Evolutionary conservation across 441 rosid genomes (phyloP).

Genomic region (Populus hybrid): DNA sequence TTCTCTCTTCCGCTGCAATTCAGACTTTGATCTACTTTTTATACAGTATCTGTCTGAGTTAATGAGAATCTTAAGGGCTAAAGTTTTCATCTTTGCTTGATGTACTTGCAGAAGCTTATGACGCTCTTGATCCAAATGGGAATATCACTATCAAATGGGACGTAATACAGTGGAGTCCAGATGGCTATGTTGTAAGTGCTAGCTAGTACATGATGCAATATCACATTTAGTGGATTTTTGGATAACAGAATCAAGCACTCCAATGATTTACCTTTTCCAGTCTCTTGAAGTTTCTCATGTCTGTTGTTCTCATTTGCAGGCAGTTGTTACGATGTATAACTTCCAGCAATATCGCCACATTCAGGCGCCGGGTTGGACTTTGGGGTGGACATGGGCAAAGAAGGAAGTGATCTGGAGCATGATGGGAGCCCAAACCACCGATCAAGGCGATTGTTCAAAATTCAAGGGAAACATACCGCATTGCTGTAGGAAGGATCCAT

Average conservation of each 20-base stretch:
- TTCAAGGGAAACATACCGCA: conserved; percentile 76
- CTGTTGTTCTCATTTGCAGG: conserved; percentile 39
- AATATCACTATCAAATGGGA: conserved; percentile 97
- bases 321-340: conserved; percentile 67
- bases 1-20: neutral
- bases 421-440: conserved; percentile 74
- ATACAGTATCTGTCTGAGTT: neutral
- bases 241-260: conserved; percentile 1
- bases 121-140: conserved; percentile 84
- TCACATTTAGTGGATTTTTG: neutral
- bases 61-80: conserved; percentile 13
- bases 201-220: neutral
- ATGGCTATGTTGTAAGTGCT: conserved; percentile 73
- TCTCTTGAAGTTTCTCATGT: neutral
- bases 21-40: conserved; percentile 1
- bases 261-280: neutral
- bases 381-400: conserved; percentile 83
- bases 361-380: conserved; percentile 76
- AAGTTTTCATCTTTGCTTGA: conserved; percentile 10
- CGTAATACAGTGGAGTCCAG: conserved; percentile 65
- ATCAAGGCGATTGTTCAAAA: conserved; percentile 88
- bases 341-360: conserved; percentile 91
- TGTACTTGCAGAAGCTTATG: conserved; percentile 62
- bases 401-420: conserved; percentile 83
- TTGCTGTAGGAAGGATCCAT: conserved; percentile 72